Evolutionary conservation across 2,329 filamentous ascomycete genomes (phyloP), one percentile per base, ranked within the genome.

Genomic region (Ophiostoma himal-ulmi): DNA sequence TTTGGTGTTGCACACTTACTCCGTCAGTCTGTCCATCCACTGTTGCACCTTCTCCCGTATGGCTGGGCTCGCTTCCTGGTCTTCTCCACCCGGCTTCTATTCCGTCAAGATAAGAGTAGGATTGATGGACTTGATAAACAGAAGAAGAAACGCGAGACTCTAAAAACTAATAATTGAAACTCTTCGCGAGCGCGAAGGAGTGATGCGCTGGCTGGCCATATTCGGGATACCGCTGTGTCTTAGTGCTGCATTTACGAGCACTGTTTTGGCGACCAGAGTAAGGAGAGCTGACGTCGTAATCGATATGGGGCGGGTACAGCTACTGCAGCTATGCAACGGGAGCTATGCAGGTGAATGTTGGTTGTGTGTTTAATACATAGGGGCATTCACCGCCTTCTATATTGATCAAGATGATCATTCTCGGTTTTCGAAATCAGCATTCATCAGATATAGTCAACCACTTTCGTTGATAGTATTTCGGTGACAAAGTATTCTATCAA

Each of bases 181-280:
- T 22, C n/a, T 4, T 54, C 52, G 52, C 52, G 52, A 57, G 52
- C 22, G 57, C 57, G 57, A 30, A 48, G n/a, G 44, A 52, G 20
- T 62, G 57, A 62, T 62, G 57, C 57, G 57, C 57, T 62, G 57
- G 57, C 57, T 62, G 57, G 57, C 57, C 57, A 54, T n/a, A 10
- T 54, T 22, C 52, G 52, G 52, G 52, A 11, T 22, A 17, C 11
- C 26, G 5, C 57, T 36, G 57, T 36, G 17, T 62, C 11, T 3
- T 13, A 30, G 26, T 14, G n/a, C 26, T 14, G 26, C 17, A n/a
- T 48, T 17, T 6, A 48, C 39, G 44, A 48, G 44, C 5, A 39
- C 10, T 39, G 37, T 39, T 3, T 13, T 39, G 37, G 37, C 37
- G 2, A 39, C 37, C 11, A n/a, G 11, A 7, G 17, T 48, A 54